Evolutionary conservation across 192 early-diverging fungal species (phyloP), one percentile per base, ranked within the genome.

Genomic region (Podila minutissima): DNA sequence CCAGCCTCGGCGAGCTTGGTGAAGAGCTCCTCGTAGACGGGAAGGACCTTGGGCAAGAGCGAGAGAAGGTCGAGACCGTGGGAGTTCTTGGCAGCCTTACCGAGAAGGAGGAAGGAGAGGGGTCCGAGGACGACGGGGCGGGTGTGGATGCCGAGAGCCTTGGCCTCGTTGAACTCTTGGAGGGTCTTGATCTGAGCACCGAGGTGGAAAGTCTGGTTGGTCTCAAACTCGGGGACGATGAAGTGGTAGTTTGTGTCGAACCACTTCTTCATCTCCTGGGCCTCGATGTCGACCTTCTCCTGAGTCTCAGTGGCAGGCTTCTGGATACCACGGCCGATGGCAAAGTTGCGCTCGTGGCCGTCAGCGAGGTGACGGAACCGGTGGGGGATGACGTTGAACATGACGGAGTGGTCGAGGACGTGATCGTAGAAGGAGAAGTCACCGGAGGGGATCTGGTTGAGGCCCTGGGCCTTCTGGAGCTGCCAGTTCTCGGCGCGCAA

Each of bases 251-350:
- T 99, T 74, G 97, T 97, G 85, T 98, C 96, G 83, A 98, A 99
- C 96, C 95, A 99, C 88, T 99, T 99, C 91, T 97, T 97, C 97
- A 99, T 99, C 86, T 98, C 96, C 82, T 96, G 92, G 64, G 97
- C 95, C 63, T 94, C 94, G 37, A 99, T 94, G 72, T 98, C 96
- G 67, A 97, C 85, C 83, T 88, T 87, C 61, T 85, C 86, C 73
- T 88, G 88, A 81, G 87, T 92, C 50, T 72, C 84, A 28, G 91
- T 88, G 29, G 83, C 89, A 28, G 88, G 59, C 74, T 89, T 84
- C 74, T 99, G 97, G 64, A 94, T 89, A 73, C 97, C 97, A 86
- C 97, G 95, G 69, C 91, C 95, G 93, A 98, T 97, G 76, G 97
- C 97, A 88, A 99, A 99, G 92, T 97, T 98, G 32, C 90, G 91